Evolutionary conservation across 2,329 filamentous ascomycete genomes (phyloP).

Genomic region (Didymella segeticola): DNA sequence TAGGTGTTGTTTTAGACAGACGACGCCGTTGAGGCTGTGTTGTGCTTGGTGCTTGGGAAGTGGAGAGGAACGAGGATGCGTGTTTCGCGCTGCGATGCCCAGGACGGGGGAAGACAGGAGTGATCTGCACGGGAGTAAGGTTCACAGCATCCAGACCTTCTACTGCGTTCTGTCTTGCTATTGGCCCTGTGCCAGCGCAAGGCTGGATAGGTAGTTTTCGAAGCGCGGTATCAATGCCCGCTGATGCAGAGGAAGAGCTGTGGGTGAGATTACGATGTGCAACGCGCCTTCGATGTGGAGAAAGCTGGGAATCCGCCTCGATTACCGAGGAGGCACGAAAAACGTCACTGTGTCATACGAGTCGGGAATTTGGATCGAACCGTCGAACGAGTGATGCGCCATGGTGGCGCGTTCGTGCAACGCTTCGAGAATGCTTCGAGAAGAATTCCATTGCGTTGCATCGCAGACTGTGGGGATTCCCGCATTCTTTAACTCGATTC

Average conservation of each 20-base stretch:
- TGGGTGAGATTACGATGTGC: constrained; percentile 7
- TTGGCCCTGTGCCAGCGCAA: not conserved
- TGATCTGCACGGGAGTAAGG: not conserved
- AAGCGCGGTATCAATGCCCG: not conserved
- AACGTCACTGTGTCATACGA: constrained; percentile 6
- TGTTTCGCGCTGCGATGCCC: not conserved
- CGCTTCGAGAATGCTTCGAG: constrained; percentile 8
- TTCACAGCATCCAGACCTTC: not conserved
- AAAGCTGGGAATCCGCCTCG: not conserved
- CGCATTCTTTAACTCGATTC: constrained; percentile 1
- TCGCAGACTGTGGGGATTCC: not conserved
- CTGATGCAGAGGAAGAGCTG: constrained; percentile 1
- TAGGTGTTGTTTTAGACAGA: too few species aligned
- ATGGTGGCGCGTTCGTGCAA: constrained; percentile 1
- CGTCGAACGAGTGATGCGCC: not conserved
- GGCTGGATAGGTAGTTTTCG: constrained; percentile 8
- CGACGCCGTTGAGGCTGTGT: not conserved
- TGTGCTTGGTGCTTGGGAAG: not conserved
- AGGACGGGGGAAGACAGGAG: constrained; percentile 7
- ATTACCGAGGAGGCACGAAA: too few species aligned
- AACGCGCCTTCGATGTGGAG: not conserved
- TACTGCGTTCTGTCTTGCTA: too few species aligned
- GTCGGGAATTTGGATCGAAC: too few species aligned
- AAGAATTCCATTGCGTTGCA: not conserved
- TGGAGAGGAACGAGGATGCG: not conserved